Evolutionary conservation across 164 flowering plant genomes (phyloP).

Genomic region (Nymphaea colorata): DNA sequence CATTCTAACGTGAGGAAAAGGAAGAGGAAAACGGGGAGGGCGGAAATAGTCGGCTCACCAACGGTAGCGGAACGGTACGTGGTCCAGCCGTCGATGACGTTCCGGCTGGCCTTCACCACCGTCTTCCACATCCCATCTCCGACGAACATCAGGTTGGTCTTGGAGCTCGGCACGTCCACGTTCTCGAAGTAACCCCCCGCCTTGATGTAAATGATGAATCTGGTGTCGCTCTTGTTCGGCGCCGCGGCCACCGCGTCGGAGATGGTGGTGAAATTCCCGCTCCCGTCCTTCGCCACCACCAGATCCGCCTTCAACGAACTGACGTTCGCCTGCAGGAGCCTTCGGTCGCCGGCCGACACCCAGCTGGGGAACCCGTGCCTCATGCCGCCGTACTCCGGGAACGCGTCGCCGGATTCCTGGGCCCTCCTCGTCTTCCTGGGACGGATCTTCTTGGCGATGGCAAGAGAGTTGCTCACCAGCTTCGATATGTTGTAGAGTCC

Average conservation of each 20-base stretch:
- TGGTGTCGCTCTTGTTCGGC: conserved; percentile 39
- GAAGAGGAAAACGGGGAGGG: too few species aligned
- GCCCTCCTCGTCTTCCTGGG: conserved; percentile 1
- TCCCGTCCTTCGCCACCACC: conserved; percentile 82
- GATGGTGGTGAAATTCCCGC: conserved; percentile 70
- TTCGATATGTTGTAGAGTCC: conserved; percentile 27
- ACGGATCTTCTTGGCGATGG: conserved; percentile 46
- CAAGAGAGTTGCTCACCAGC: conserved; percentile 64
- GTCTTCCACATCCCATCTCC: conserved; percentile 97
- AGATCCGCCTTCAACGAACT: conserved; percentile 22
- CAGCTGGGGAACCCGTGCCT: conserved; percentile 54
- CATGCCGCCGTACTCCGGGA: conserved; percentile 29
- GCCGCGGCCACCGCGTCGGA: conserved; percentile 65
- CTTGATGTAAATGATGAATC: conserved; percentile 81
- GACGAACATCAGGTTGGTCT: conserved; percentile 57
- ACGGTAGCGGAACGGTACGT: conserved; percentile 91
- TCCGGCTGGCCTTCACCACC: conserved; percentile 59
- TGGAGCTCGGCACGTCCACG: conserved; percentile 52
- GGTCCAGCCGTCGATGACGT: conserved; percentile 68
- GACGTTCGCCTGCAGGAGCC: conserved; percentile 31
- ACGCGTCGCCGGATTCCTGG: conserved; percentile 11
- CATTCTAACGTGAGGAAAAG: too few species aligned
- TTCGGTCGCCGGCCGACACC: conserved; percentile 41
- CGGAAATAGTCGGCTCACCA: conserved; percentile 32
- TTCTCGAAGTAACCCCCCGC: conserved; percentile 75